Conservation (phyloP, 2,329 filamentous ascomycete genomes). For the Mycocentrospora acerina region DNA sequence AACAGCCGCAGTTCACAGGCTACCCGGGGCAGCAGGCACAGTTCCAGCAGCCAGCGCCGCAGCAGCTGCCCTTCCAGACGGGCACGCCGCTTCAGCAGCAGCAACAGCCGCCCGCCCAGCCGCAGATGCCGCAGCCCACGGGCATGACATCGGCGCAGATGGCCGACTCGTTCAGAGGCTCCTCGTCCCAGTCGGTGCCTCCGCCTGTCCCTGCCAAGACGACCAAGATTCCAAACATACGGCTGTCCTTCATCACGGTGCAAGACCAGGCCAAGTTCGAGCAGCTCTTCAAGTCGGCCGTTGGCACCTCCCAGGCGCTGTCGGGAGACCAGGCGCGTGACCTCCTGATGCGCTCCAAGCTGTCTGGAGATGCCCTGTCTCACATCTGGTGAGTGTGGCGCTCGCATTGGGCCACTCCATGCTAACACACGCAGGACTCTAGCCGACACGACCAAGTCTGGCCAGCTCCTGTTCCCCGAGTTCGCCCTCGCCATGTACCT, state of each 20-base stretch:
- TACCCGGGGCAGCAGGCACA: constrained; percentile 48
- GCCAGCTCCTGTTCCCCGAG: constrained; percentile 94
- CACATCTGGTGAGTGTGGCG: constrained; percentile 75
- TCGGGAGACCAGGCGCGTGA: constrained; percentile 91
- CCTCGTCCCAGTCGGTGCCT: constrained; percentile 50
- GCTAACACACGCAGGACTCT: constrained; percentile 65
- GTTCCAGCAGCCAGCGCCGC: constrained; percentile 58
- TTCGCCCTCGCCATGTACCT: constrained; percentile 98
- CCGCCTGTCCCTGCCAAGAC: constrained; percentile 64
- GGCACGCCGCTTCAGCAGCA: constrained; percentile 59
- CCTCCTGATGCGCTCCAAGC: constrained; percentile 80
- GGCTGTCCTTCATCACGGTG: constrained; percentile 93
- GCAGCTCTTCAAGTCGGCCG: constrained; percentile 93
- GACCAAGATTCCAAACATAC: constrained; percentile 87
- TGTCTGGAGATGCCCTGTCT: constrained; percentile 83
- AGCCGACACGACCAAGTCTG: constrained; percentile 93
- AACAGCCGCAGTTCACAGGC: constrained; percentile 50
- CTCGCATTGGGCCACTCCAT: constrained; percentile 1
- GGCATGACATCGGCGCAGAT: constrained; percentile 66
- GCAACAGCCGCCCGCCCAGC: constrained; percentile 53
- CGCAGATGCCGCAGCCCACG: constrained; percentile 55
- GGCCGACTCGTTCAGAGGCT: constrained; percentile 60
- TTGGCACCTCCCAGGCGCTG: constrained; percentile 80
- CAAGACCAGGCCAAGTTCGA: constrained; percentile 96
- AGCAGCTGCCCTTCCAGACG: constrained; percentile 42